Percentiles rank a stretch among this genome's conserved stretches.
Conservation (phyloP, 2,329 filamentous ascomycete genomes). For the Aspergillus terreus region DNA sequence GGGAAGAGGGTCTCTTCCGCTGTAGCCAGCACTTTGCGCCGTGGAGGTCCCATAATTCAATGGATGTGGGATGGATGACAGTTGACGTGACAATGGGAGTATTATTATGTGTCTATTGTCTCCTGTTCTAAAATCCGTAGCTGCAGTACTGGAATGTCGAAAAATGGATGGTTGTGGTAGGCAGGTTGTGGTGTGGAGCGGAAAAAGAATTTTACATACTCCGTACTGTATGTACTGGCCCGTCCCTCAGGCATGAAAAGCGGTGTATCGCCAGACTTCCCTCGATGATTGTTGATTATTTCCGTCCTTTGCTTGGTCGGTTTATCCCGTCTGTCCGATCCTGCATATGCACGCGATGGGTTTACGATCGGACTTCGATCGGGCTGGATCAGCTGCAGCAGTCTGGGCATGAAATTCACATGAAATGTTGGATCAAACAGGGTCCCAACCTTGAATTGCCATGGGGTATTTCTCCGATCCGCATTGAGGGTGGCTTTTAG, state of each 20-base stretch:
- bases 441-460: not conserved
- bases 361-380: not conserved
- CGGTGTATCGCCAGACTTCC: not conserved
- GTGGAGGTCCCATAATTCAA: conserved; percentile 65
- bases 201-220: not conserved
- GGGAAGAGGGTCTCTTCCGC: conserved; percentile 66
- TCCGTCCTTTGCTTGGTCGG: no score
- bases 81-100: not conserved
- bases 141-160: not conserved
- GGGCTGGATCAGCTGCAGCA: not conserved
- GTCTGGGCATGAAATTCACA: no score
- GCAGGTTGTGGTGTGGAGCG: not conserved
- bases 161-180: not conserved
- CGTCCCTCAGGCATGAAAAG: not conserved
- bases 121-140: not conserved
- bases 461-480: not conserved
- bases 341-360: not conserved
- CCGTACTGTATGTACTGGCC: not conserved
- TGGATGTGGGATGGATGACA: conserved; percentile 50
- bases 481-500: not conserved
- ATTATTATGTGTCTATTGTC: not conserved
- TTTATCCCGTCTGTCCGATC: not conserved
- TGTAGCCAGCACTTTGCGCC: conserved; percentile 72
- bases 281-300: not conserved
- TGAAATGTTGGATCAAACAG: no score